Percentiles rank a stretch among this genome's conserved stretches.
These are phyloP conservation scores for Pseudodiploospora longispora DNA, from an alignment of 2,329 filamentous ascomycete species.

Conservation along the genomic window DNA sequence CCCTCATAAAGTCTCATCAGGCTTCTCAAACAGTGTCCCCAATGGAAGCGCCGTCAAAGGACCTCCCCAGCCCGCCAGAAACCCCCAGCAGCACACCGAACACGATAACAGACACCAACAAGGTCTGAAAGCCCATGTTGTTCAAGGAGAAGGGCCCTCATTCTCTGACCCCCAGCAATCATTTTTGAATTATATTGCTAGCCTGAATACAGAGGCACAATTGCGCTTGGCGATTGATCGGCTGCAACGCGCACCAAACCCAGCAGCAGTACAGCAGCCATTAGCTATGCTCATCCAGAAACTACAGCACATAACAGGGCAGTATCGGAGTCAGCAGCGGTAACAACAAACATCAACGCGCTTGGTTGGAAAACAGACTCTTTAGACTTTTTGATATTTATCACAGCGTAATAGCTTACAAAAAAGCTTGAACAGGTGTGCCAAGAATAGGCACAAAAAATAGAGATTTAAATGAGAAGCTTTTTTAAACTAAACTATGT, in stretches of 20 bases:
- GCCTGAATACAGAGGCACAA: slow-evolving; percentile 41
- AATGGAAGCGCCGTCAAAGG: not conserved
- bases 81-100: slow-evolving; percentile 2
- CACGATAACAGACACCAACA: slow-evolving; percentile 1
- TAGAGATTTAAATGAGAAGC: too few relatives aligned
- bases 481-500: too few relatives aligned
- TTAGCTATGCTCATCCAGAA: slow-evolving; percentile 7
- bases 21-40: not conserved
- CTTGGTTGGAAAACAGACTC: too few relatives aligned
- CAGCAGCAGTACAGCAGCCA: slow-evolving; percentile 4
- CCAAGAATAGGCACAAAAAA: too few relatives aligned
- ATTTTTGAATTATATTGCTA: not conserved
- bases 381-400: too few relatives aligned
- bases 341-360: not conserved
- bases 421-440: too few relatives aligned
- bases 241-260: slow-evolving; percentile 33
- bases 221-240: slow-evolving; percentile 56
- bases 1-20: not conserved
- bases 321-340: slow-evolving; percentile 6
- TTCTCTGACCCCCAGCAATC: not conserved
- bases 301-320: slow-evolving; percentile 5
- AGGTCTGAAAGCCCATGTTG: not conserved
- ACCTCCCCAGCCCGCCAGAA: slow-evolving; percentile 1
- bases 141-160: not conserved
- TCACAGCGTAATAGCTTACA: too few relatives aligned